Percentiles rank a stretch among this genome's conserved stretches.
phyloP scores from a whole-genome alignment of 1,139 yeast species.

The Taphrina flavorubra region DNA sequence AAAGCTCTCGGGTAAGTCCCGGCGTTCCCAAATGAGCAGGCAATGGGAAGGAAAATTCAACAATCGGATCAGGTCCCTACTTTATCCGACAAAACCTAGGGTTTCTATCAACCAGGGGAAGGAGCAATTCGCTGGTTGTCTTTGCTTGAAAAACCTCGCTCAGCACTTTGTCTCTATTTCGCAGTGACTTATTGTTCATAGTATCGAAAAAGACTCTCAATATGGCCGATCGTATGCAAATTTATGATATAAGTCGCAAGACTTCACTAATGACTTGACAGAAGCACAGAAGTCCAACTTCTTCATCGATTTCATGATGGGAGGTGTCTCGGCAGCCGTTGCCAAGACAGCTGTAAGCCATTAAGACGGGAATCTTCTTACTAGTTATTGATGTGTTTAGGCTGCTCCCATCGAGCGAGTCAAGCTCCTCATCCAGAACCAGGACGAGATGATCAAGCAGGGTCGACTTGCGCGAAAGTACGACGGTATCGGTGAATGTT shows the following conservation, averaged over 20 bases:
- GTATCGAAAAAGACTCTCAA: constrained; percentile 26
- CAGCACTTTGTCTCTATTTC: neutral
- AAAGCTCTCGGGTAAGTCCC: no score
- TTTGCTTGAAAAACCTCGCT: constrained; percentile 20
- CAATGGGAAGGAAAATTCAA: constrained; percentile 1
- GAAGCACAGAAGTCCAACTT: constrained; percentile 50
- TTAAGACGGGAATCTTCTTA: neutral
- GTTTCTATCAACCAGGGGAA: constrained; percentile 4
- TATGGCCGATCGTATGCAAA: constrained; percentile 28
- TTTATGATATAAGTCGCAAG: neutral
- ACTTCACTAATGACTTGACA: neutral
- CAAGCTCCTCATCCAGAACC: constrained; percentile 79
- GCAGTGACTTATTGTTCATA: constrained; percentile 12
- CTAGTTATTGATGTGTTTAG: neutral
- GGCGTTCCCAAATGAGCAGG: no score
- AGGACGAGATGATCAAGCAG: constrained; percentile 82
- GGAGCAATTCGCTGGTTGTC: constrained; percentile 13
- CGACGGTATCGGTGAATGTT: constrained; percentile 73
- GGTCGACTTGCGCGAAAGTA: constrained; percentile 72
- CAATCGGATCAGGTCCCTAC: constrained; percentile 19
- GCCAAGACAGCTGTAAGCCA: constrained; percentile 65
- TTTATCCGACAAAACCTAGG: constrained; percentile 25
- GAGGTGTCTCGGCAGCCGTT: constrained; percentile 86
- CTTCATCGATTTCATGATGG: constrained; percentile 70
- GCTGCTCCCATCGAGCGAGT: constrained; percentile 87